Base-by-base conservation (phyloP, 352 stramenopile species). In the Globisporangium lucens region DNA sequence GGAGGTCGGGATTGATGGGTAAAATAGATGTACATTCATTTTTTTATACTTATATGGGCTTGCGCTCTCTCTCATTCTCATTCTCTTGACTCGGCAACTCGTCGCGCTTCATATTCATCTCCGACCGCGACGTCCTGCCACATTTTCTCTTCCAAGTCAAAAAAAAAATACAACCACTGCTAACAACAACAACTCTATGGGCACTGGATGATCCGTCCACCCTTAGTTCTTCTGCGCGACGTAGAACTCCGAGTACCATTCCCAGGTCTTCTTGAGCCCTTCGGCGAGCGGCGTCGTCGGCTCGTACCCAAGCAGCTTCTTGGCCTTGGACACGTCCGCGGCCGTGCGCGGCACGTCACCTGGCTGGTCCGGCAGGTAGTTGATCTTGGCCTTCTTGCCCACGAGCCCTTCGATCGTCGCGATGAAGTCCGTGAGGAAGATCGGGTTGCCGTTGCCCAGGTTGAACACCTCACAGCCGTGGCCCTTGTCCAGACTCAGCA, bases 381-480 rank as follows among this genome's bases (percentile, higher is more conserved):
- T 95, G 71, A 99, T 98, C 53, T 91, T 95, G 2, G 97, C 97
- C 66, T 97, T 91, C 77, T 97, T 98, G 5, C 93, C 96, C 20
- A 97, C 87, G 41, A 98, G 82, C 41, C 93, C 85, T 68, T 99
- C 93, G 56, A 99, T 97, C 51, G 98, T 95, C 15, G 69, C 61
- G 70, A 99, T 99, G 67, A 99, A 99, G 30, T 98, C 83, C 4
- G 82, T 94, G 10, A 99, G 78, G 47, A 94, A 82, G n/a, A 94
- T 96, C 3, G 96, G 96, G 24, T 74, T 83, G 24, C 97, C 97
- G 61, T 98, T 97, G 29, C 97, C 97, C 1, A 99, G 74, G 75
- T 99, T 99, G 74, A 99, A 99, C n/a, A 99, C 87, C 79, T 99
- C 81, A 74, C 97, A 99, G n/a, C 94, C 89, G 6, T 65, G 61